Conservation (phyloP, 176 grass and related monocot genomes). For the Alloteropsis semialata region DNA sequence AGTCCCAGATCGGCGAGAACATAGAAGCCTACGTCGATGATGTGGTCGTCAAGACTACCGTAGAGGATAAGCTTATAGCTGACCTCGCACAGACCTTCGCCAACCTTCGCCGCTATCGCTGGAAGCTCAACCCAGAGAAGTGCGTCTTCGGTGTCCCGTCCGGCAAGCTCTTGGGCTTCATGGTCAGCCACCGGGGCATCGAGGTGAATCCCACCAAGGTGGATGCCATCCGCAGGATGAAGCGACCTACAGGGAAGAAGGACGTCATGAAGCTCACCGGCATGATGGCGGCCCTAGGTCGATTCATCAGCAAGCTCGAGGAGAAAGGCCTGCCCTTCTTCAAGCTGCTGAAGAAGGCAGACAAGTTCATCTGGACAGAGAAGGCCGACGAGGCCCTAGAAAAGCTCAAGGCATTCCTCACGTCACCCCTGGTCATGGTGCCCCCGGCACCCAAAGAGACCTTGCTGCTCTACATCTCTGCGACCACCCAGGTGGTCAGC, state of each 20-base stretch:
- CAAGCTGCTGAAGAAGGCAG: neutral
- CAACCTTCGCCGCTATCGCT: neutral
- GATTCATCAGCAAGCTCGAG: neutral
- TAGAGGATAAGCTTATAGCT: neutral
- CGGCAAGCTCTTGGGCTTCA: neutral
- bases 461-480: too few relatives aligned
- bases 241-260: neutral
- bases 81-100: neutral
- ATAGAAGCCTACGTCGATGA: neutral
- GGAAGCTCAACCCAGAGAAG: neutral
- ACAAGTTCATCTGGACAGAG: neutral
- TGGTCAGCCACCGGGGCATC: neutral
- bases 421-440: neutral
- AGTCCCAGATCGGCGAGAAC: neutral
- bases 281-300: neutral
- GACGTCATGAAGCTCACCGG: neutral
- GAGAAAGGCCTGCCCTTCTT: neutral
- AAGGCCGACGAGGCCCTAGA: neutral
- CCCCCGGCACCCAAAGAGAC: too few relatives aligned
- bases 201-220: neutral
- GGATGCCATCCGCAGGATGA: neutral
- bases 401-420: neutral
- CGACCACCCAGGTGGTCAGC: too few relatives aligned
- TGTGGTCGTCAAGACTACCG: neutral
- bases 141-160: neutral